These are phyloP conservation scores for Gorgonomyces haynaldii DNA, from an alignment of 192 early-diverging fungal species.

Conservation along the genomic window DNA sequence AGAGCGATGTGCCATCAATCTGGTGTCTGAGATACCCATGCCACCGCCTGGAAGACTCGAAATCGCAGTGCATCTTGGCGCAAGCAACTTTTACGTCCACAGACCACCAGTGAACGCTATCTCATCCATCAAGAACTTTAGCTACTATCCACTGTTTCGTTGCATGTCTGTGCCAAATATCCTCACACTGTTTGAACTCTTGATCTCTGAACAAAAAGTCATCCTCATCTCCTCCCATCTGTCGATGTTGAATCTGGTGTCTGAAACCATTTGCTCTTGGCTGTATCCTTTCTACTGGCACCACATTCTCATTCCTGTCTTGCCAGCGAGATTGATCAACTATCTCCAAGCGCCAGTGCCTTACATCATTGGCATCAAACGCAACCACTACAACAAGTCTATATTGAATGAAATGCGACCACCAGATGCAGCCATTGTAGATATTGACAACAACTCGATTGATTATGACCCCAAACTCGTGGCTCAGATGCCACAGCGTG, in stretches of 20 bases:
- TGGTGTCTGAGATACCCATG: slow-evolving; percentile 60
- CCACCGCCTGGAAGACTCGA: slow-evolving; percentile 75
- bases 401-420: slow-evolving; percentile 44
- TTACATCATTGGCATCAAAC: slow-evolving; percentile 62
- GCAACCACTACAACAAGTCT: slow-evolving; percentile 30
- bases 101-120: slow-evolving; percentile 68
- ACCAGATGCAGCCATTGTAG: slow-evolving; percentile 55
- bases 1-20: slow-evolving; percentile 47
- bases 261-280: slow-evolving; percentile 49
- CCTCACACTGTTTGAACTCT: slow-evolving; percentile 59
- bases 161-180: slow-evolving; percentile 52
- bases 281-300: slow-evolving; percentile 70
- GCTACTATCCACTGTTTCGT: slow-evolving; percentile 61
- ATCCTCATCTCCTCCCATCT: slow-evolving; percentile 55
- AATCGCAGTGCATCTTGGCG: slow-evolving; percentile 54
- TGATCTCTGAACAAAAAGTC: slow-evolving; percentile 57
- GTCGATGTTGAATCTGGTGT: slow-evolving; percentile 57
- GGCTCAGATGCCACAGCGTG: slow-evolving; percentile 41
- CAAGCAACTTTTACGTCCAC: slow-evolving; percentile 47
- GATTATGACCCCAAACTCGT: slow-evolving; percentile 28
- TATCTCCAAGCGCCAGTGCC: slow-evolving; percentile 65
- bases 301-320: slow-evolving; percentile 63
- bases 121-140: slow-evolving; percentile 65
- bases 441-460: slow-evolving; percentile 58
- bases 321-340: slow-evolving; percentile 51